Percentiles rank a stretch among this genome's conserved stretches.
These are phyloP conservation scores for Paratinospora sagittata DNA, from an alignment of 164 flowering plant species.

Conservation along the genomic window DNA sequence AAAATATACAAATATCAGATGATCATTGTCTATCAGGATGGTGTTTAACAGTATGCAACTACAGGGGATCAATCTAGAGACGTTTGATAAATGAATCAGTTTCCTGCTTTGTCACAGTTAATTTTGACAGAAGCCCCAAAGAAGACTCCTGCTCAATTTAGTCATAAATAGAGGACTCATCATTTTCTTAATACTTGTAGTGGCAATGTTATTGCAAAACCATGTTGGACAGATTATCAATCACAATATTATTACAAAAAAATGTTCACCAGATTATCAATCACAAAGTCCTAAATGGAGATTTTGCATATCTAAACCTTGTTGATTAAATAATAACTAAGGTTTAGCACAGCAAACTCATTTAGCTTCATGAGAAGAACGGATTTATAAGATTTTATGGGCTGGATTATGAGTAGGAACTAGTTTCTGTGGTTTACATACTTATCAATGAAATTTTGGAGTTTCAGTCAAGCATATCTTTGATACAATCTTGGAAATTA, in stretches of 20 bases:
- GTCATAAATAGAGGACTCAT: background rate
- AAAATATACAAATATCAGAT: background rate
- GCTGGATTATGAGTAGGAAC: too few species aligned
- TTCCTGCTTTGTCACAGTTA: background rate
- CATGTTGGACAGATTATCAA: background rate
- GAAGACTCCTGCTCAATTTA: background rate
- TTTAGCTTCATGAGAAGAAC: background rate
- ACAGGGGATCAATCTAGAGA: background rate
- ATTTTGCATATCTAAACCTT: background rate
- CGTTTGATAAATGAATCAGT: background rate
- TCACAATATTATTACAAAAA: too few species aligned
- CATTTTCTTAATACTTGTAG: background rate
- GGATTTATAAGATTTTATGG: too few species aligned
- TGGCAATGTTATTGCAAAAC: background rate
- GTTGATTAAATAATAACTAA: background rate
- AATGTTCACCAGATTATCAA: background rate
- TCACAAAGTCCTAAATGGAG: background rate
- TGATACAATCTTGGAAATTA: background rate
- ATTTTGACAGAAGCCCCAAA: background rate
- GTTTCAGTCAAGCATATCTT: background rate
- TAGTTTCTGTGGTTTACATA: too few species aligned
- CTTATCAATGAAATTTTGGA: background rate
- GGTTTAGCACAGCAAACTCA: background rate
- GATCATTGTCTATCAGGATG: background rate
- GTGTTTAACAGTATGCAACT: background rate